These are phyloP conservation scores for Aspergillus aculeatus DNA, from an alignment of 2,329 filamentous ascomycete genomes.

Conservation along the genomic window DNA sequence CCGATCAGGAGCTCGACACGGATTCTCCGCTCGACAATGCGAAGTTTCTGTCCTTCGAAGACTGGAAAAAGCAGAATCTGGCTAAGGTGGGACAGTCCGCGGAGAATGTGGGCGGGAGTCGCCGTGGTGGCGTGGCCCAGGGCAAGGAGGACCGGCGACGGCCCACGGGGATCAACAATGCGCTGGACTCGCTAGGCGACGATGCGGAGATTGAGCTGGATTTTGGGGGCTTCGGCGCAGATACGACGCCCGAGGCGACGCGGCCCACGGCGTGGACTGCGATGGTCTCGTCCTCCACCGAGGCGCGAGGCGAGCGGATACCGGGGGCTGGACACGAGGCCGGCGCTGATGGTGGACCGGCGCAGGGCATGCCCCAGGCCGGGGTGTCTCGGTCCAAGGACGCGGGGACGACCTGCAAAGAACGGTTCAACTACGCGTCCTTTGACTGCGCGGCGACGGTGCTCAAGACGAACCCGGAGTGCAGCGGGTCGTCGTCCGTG, in stretches of 20 bases:
- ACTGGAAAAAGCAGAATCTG: slow-evolving; percentile 95
- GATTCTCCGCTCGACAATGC: slow-evolving; percentile 70
- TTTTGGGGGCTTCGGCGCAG: slow-evolving; percentile 61
- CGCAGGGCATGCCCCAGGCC: slow-evolving; percentile 50
- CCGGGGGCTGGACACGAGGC: slow-evolving; percentile 28
- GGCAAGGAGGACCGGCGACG: slow-evolving; percentile 51
- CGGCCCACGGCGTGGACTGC: slow-evolving; percentile 33
- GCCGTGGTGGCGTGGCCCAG: slow-evolving; percentile 43
- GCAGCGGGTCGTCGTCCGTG: slow-evolving; percentile 84
- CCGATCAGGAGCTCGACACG: slow-evolving; percentile 53
- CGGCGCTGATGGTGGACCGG: slow-evolving; percentile 28
- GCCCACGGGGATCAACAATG: slow-evolving; percentile 60
- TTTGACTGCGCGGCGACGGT: slow-evolving; percentile 95
- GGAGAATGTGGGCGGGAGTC: slow-evolving; percentile 62
- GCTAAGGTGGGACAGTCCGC: slow-evolving; percentile 78
- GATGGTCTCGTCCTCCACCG: slow-evolving; percentile 13
- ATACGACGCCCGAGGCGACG: slow-evolving; percentile 38
- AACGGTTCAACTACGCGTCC: slow-evolving; percentile 94
- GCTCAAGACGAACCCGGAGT: slow-evolving; percentile 81
- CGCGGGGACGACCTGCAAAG: slow-evolving; percentile 95
- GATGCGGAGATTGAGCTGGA: slow-evolving; percentile 82
- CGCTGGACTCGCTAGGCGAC: slow-evolving; percentile 77
- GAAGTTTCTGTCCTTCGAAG: slow-evolving; percentile 93
- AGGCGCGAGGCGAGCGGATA: slow-evolving; percentile 13
- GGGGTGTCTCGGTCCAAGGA: slow-evolving; percentile 75